Conservation (phyloP, 352 stramenopile species). For the Pythium rhizo-oryzae region DNA sequence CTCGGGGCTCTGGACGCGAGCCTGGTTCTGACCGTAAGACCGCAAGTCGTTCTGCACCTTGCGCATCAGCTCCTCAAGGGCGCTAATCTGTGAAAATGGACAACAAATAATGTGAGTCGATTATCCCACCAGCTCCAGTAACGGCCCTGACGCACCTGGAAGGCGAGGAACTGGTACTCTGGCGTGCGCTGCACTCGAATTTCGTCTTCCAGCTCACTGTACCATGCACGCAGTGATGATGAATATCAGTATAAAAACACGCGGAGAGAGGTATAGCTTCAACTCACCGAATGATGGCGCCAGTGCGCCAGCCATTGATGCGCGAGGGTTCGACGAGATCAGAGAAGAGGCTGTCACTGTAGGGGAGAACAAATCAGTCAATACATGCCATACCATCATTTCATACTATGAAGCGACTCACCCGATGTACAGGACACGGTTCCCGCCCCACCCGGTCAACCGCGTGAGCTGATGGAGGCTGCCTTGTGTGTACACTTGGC, state of each 20-base stretch:
- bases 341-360: conserved; percentile 92
- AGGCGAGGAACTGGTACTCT: conserved; percentile 67
- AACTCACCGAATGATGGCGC: conserved; percentile 87
- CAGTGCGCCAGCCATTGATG: conserved; percentile 93
- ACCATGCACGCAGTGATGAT: neutral
- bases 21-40: conserved; percentile 30
- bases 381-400: neutral
- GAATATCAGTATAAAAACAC: neutral
- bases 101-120: neutral
- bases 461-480: conserved; percentile 66
- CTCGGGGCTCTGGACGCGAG: conserved; percentile 46
- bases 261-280: neutral
- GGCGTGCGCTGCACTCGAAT: conserved; percentile 64
- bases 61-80: conserved; percentile 68
- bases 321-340: conserved; percentile 94
- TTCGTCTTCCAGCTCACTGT: conserved; percentile 86
- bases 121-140: neutral
- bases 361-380: neutral
- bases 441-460: conserved; percentile 66
- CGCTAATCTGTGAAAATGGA: conserved; percentile 39
- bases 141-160: conserved; percentile 27
- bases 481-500: conserved; percentile 82
- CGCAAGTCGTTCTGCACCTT: conserved; percentile 61
- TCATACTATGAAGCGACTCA: conserved; percentile 13
- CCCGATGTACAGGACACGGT: conserved; percentile 93